Percentiles rank a stretch among this genome's conserved stretches.
phyloP scores from a whole-genome alignment of 768 basidiomycete genomes.

The Lepiota venenata region DNA sequence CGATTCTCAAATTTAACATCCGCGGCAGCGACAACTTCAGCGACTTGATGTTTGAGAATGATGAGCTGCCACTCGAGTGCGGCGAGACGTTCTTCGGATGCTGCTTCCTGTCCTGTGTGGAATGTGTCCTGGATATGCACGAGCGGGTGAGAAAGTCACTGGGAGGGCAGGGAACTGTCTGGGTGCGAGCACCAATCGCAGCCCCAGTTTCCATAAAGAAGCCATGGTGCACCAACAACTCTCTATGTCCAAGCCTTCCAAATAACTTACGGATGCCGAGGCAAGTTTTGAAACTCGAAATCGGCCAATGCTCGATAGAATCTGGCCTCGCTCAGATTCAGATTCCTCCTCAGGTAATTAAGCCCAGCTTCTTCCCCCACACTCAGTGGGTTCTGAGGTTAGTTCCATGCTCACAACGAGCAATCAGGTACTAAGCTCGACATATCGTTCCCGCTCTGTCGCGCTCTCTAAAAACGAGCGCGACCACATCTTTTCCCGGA shows the following conservation, averaged over 20 bases:
- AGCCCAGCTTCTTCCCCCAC: constrained; percentile 24
- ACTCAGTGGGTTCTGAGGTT: constrained; percentile 26
- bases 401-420: constrained; percentile 26
- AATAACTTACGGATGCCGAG: constrained; percentile 29
- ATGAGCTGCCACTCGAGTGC: constrained; percentile 27
- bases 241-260: too few species aligned
- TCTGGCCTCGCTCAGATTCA: constrained; percentile 30
- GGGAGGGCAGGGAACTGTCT: constrained; percentile 15
- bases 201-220: constrained; percentile 23
- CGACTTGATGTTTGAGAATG: constrained; percentile 25
- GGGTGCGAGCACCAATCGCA: constrained; percentile 29
- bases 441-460: constrained; percentile 27
- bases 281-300: constrained; percentile 31
- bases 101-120: constrained; percentile 13
- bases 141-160: constrained; percentile 23
- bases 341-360: constrained; percentile 24
- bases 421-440: constrained; percentile 25
- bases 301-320: constrained; percentile 30
- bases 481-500: constrained; percentile 28
- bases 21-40: constrained; percentile 21
- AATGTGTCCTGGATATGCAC: constrained; percentile 23
- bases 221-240: not conserved
- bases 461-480: constrained; percentile 27
- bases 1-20: constrained; percentile 22
- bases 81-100: constrained; percentile 21